Evolutionary conservation across 306 rosid species (phyloP).

Genomic region (Vicia faba): DNA sequence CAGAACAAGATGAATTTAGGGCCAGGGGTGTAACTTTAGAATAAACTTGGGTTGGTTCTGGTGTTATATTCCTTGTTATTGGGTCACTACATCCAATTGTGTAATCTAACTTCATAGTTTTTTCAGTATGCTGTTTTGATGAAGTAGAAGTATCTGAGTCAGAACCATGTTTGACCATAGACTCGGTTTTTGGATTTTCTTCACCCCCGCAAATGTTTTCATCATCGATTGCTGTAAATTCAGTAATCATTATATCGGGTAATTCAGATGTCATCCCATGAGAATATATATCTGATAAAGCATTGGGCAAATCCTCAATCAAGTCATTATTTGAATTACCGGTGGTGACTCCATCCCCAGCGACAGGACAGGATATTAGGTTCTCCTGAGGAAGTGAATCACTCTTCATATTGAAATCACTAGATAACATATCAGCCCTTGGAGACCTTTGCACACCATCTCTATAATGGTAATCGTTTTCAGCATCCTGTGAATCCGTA

Average conservation of each 20-base stretch:
- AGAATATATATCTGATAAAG: slow-evolving; percentile 44
- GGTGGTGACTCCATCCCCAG: slow-evolving; percentile 41
- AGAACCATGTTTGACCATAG: slow-evolving; percentile 48
- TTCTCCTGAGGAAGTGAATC: slow-evolving; percentile 45
- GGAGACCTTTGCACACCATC: slow-evolving; percentile 43
- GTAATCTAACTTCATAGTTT: slow-evolving; percentile 39
- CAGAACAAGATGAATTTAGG: slow-evolving; percentile 35
- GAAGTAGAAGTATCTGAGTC: slow-evolving; percentile 37
- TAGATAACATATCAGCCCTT: slow-evolving; percentile 45
- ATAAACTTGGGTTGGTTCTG: slow-evolving; percentile 48
- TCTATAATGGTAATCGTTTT: slow-evolving; percentile 42
- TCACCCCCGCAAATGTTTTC: slow-evolving; percentile 48
- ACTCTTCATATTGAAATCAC: slow-evolving; percentile 48
- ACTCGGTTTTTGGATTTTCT: slow-evolving; percentile 38
- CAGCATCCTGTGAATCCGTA: slow-evolving; percentile 39
- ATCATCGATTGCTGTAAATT: slow-evolving; percentile 35
- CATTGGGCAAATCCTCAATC: slow-evolving; percentile 45
- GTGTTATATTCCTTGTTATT: slow-evolving; percentile 42
- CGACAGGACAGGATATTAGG: slow-evolving; percentile 36
- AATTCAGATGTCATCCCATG: slow-evolving; percentile 49
- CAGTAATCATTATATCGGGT: slow-evolving; percentile 37
- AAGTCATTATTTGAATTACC: slow-evolving; percentile 53
- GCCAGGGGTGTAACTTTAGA: slow-evolving; percentile 48
- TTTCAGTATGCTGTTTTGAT: slow-evolving; percentile 36
- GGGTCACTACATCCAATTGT: slow-evolving; percentile 40